Conservation (phyloP, 2,329 filamentous ascomycete species). For the Domatiomyces globalis region DNA sequence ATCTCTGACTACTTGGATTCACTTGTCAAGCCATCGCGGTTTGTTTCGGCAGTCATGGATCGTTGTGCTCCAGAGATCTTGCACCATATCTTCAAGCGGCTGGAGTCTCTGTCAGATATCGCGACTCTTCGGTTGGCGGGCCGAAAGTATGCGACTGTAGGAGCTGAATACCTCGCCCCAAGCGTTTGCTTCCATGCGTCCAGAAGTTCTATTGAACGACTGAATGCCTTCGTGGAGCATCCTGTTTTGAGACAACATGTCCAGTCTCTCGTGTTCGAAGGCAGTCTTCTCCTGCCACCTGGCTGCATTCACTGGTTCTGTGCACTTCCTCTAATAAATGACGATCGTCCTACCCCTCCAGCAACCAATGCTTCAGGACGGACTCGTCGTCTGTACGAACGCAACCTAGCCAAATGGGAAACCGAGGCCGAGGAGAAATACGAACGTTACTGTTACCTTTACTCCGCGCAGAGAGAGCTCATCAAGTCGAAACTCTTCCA, state of each 20-base stretch:
- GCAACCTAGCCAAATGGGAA: constrained; percentile 15
- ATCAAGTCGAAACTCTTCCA: constrained; percentile 6
- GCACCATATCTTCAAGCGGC: constrained; percentile 10
- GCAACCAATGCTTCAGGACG: constrained; percentile 6
- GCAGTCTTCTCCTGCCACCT: constrained; percentile 11
- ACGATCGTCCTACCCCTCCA: constrained; percentile 9
- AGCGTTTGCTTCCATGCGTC: constrained; percentile 14
- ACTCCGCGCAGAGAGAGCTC: constrained; percentile 12
- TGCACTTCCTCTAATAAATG: not conserved
- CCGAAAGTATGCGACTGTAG: constrained; percentile 11
- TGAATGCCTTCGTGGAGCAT: constrained; percentile 11
- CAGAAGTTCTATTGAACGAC: constrained; percentile 13
- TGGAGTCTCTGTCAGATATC: constrained; percentile 9
- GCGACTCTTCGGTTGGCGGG: constrained; percentile 8
- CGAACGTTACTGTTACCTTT: constrained; percentile 10
- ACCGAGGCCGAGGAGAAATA: constrained; percentile 10
- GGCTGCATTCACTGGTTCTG: constrained; percentile 11
- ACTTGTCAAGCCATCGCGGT: not conserved
- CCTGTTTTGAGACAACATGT: constrained; percentile 13
- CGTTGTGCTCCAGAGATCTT: constrained; percentile 14
- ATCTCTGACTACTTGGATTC: too few species aligned
- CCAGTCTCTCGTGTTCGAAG: constrained; percentile 14
- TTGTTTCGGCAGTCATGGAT: constrained; percentile 6
- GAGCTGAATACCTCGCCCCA: constrained; percentile 14
- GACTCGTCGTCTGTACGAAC: constrained; percentile 14